Evolutionary conservation across 129 eudicot genomes (phyloP), one percentile per base, ranked within the genome.

Genomic region (Flaveria linearis): DNA sequence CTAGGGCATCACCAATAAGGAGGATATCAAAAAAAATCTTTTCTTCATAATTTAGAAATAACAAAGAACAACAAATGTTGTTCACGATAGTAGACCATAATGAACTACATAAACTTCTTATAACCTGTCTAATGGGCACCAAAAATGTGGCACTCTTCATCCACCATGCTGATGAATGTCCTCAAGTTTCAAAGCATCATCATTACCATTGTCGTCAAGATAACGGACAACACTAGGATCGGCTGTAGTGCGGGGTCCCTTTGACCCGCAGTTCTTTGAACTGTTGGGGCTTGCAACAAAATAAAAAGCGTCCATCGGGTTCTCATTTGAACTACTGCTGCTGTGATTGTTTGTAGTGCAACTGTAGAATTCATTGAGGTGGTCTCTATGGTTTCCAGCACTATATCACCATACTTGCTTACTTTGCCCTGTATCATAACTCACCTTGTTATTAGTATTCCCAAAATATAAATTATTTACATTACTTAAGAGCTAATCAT

Each of bases 361-460:
- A 72, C 80, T 67, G 82, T 84, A 68, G 80, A 86, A 61, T 15
- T 92, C 95, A 51, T 78, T 80, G 72, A 93, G 83, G 84, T 80
- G 13, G 82, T 85, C 79, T 88, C 90, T 18, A 93, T 87, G 3
- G 97, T 90, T 72, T 86, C 92, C 83, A 93, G 68, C 56, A 93
- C 76, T 28, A 77, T 83, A 70, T 93, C 97, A 49, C 98, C 98
- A 68, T 86, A 90, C 76, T 84, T 90, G 82, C 43, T 80, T 23
- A 85, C 41, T 73, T 93, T 49, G 50, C 94, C 78, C 98, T 93
- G 84, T 93, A 83, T 56, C 61, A 73, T 13, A 58, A 58, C 63
- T 51, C 18, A 55, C 69, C 36, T 64, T 73, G 16, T 52, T 57
- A 69, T 26, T 5, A 71, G 5, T 60, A 17, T 20, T 36, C 41